Conservation (phyloP, 805 yeast genomes). For the Starmerella gropengiesseri region DNA sequence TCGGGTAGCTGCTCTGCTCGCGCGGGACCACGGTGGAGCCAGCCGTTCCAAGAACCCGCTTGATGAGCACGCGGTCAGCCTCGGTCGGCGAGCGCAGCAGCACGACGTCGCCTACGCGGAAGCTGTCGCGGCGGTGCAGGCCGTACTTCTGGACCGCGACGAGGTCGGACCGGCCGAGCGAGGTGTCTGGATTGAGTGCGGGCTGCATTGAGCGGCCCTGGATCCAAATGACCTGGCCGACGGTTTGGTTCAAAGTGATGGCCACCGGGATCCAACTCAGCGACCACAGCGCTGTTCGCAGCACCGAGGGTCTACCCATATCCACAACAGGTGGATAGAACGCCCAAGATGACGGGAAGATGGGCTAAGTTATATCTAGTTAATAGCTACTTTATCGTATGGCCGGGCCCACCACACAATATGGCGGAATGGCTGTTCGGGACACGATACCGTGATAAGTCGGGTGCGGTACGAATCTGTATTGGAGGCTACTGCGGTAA, state of each 20-base stretch:
- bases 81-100: conserved; percentile 71
- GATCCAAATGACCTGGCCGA: conserved; percentile 60
- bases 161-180: conserved; percentile 32
- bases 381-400: no score
- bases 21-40: conserved; percentile 60
- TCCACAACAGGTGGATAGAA: no score
- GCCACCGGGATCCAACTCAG: conserved; percentile 73
- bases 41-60: conserved; percentile 64
- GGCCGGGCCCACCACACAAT: neutral
- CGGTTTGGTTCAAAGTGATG: conserved; percentile 56
- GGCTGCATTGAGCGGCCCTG: conserved; percentile 86
- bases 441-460: no score
- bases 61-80: conserved; percentile 65
- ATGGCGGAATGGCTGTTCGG: no score
- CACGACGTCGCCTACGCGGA: conserved; percentile 58
- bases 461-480: no score
- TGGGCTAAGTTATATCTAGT: no score
- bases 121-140: conserved; percentile 37
- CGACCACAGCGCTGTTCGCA: conserved; percentile 28
- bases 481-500: no score
- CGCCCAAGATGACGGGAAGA: no score
- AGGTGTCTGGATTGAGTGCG: conserved; percentile 58
- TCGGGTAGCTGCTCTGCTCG: conserved; percentile 40
- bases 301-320: conserved; percentile 2
- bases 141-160: conserved; percentile 61